These are phyloP conservation scores for Sungouiozyma intestinalis DNA, from an alignment of 805 yeast genomes.

Conservation along the genomic window DNA sequence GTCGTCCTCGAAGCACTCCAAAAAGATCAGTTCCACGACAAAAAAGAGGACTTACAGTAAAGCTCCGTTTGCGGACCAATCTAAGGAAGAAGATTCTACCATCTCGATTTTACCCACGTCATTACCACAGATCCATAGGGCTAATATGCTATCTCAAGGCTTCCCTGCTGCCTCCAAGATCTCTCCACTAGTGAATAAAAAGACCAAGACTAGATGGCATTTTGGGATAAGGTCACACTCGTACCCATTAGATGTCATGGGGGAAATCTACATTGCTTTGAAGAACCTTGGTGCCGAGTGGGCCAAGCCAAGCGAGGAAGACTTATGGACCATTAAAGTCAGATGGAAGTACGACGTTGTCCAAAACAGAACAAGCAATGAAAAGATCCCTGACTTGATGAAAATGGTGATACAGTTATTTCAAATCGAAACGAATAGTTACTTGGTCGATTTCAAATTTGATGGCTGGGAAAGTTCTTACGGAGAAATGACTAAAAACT, in stretches of 20 bases:
- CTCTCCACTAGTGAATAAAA: conserved; percentile 57
- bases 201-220: conserved; percentile 95
- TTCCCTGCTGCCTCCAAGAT: conserved; percentile 38
- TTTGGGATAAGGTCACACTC: conserved; percentile 94
- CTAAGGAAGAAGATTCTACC: conserved; percentile 44
- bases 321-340: conserved; percentile 89
- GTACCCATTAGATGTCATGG: conserved; percentile 97
- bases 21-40: conserved; percentile 8
- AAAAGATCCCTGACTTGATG: conserved; percentile 63
- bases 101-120: conserved; percentile 92
- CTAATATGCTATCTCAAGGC: conserved; percentile 67
- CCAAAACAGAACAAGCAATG: conserved; percentile 12
- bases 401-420: conserved; percentile 95
- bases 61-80: conserved; percentile 23
- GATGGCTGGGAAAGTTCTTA: conserved; percentile 82
- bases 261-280: conserved; percentile 90
- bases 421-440: conserved; percentile 91
- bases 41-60: conserved; percentile 28
- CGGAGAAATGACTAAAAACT: conserved; percentile 24
- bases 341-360: conserved; percentile 73
- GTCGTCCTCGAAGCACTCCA: conserved; percentile 1
- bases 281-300: conserved; percentile 94
- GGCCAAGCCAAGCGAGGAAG: conserved; percentile 92
- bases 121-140: conserved; percentile 87
- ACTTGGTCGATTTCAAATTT: conserved; percentile 91